Evolutionary conservation across 176 grass and related monocot genomes (phyloP), one percentile per base, ranked within the genome.

Genomic region (Aegilops longissima): DNA sequence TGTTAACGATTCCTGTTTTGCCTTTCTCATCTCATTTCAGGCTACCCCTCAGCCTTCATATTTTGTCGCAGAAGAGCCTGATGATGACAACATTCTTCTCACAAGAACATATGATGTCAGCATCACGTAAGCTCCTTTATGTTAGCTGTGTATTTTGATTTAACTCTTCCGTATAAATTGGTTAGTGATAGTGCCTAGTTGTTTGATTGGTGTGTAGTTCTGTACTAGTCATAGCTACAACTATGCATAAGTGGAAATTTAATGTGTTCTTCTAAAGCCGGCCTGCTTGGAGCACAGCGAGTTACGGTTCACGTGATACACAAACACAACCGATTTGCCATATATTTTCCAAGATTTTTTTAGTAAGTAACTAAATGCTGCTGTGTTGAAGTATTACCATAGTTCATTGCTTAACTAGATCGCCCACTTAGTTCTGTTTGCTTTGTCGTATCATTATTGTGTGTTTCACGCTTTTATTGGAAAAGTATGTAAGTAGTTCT

Each of bases 61-160:
- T 82, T 94, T 98, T 70, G 84, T 98, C 62, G 88, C 92, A 27
- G 88, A 96, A 80, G 94, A 96, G 80, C 92, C 90, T 29, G 97
- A 98, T 21, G 93, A 98, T 87, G 96, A 96, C 82, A 98, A 98
- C 80, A 98, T 98, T 76, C 97, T 98, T 84, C 90, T 63, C 6
- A 98, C 97, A 29, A 88, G 97, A 77, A 96, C 97, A 73, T 98
- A 98, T 79, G 97, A 98, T 85, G 83, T 98, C 79, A 96, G 97
- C 88, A 96, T 98, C 73, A 96, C 97, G 94, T 98, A 91, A 96
- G 94, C 52, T 86, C 61, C 61, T 82, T 66, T 68, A 36, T 62
- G 34, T 83, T 71, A 44, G 34, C 25, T 90, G 21, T 35, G 61
- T 12, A 3, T 8, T 79, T 73, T 63, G 40, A 18, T 59, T 84